Base-by-base conservation (phyloP, 2,329 filamentous ascomycete genomes). In the Metarhizium rileyi region DNA sequence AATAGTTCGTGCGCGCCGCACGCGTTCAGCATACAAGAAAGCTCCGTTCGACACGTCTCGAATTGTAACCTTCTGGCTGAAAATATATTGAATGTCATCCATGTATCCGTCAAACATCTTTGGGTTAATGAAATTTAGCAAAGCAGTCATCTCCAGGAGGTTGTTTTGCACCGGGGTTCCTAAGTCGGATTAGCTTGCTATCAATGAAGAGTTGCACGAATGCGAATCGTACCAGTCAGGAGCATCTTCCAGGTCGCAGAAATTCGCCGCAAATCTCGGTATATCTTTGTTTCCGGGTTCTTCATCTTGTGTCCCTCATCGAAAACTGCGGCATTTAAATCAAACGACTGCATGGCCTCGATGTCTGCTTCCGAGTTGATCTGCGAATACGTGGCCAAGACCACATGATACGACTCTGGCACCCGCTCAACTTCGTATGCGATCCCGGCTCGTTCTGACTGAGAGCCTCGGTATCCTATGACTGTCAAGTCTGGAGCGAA, bases 131-230 rank as follows among this genome's bases (percentile, higher is more conserved):
- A 98, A 97, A n/a, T 85, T 88, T 12, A 98, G 78, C 14, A 98
- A 78, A 2, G 90, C 87, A 38, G 90, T 85, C 60, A 98, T 80
- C 68, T 98, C 93, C 62, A 91, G 84, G 20, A 98, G 73, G 63
- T 97, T 97, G 69, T 98, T 94, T 65, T 94, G 88, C 2, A 98
- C 77, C 0, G 93, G 93, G 0, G 93, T 98, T 40, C 93, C 93
- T 26, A 84, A 88, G 25, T 26, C 40, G 26, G 3, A 36, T 64
- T 38, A 66, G 57, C 27, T 27, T 46, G 9, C 5, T 20, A n/a
- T 7, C n/a, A 6, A 20, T 9, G 4, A 38, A 22, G 16, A 4
- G 5, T 12, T 30, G 14, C 4, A 16, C 20, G 9, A 8, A 36
- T 14, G 40, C 7, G 9, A 33, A 4, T 38, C 54, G 44, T 57